Percentiles rank a stretch among this genome's conserved stretches.
These are phyloP conservation scores for Biancaea sappan DNA, from an alignment of 306 rosid genomes.

Conservation along the genomic window DNA sequence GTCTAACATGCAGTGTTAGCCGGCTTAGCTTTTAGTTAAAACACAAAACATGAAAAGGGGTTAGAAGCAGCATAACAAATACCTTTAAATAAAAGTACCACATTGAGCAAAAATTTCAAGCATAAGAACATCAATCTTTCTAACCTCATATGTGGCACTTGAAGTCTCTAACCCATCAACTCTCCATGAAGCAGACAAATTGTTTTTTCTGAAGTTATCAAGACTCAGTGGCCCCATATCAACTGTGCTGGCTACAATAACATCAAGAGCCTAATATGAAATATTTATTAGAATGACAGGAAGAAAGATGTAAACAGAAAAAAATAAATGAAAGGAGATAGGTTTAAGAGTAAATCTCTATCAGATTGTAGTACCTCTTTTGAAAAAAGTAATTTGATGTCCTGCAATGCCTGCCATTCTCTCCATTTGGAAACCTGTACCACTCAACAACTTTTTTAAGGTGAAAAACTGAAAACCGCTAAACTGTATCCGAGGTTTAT, in stretches of 20 bases:
- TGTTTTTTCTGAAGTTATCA: constrained; percentile 70
- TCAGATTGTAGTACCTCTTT: constrained; percentile 64
- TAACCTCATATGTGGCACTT: constrained; percentile 58
- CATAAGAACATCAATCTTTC: constrained; percentile 38
- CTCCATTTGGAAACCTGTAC: constrained; percentile 71
- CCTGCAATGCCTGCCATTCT: constrained; percentile 63
- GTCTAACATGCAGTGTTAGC: constrained; percentile 42
- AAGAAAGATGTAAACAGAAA: constrained; percentile 18
- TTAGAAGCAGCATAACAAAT: neutral
- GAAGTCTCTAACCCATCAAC: constrained; percentile 51
- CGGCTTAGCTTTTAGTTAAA: constrained; percentile 46
- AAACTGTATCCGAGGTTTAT: neutral
- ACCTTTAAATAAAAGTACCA: neutral
- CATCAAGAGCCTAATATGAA: constrained; percentile 72
- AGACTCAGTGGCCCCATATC: constrained; percentile 89
- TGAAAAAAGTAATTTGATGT: constrained; percentile 68
- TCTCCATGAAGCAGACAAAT: constrained; percentile 86
- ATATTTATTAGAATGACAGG: constrained; percentile 28
- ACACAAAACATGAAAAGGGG: constrained; percentile 5
- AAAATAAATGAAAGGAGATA: constrained; percentile 22
- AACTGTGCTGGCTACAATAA: constrained; percentile 69
- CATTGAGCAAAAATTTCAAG: neutral
- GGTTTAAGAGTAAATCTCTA: neutral
- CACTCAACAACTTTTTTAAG: constrained; percentile 20
- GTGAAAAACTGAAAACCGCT: constrained; percentile 20